Base-by-base conservation (phyloP, 768 basidiomycete species). In the Hemileccinum impolitum region DNA sequence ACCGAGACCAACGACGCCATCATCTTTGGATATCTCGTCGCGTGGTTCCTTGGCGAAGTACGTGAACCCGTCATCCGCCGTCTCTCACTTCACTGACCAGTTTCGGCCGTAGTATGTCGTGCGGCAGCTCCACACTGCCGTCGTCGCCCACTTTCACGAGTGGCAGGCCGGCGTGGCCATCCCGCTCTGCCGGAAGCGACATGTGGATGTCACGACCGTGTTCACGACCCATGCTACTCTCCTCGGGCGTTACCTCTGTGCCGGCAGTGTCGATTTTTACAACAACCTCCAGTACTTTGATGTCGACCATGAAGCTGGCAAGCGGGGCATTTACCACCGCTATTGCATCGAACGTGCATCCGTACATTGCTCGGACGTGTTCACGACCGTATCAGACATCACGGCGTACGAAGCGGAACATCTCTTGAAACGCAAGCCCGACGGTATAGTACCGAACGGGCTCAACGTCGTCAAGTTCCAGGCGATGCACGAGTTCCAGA, bases 241-340 rank as follows among this genome's bases (percentile, higher is more conserved):
- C 32, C 89, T 99, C 49, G 96, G 96, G 15, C 91, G 96, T 43
- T 99, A 99, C 69, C 87, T 99, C 57, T 99, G 96, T 60, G 96
- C 96, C 1, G 96, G 96, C 52, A 89, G 85, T 39, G 96, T 97
- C 63, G 96, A 99, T 60, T 99, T 99, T 62, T 99, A 99, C 80
- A 99, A 98, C 76, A 97, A 99, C 68, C 78, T 99, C 17, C 92
- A 95, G 68, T 97, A 98, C 76, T 99, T 99, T 67, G 96, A 99
- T 58, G 96, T 98, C 52, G 96, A 99, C 62, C 95, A 98, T 65
- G 96, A 99, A 71, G 96, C 96, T 0, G 96, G 96, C 36, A 98
- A 98, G 72, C 84, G 96, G 52, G 96, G 96, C 14, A 99, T 99
- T 66, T 99, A 99, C 70, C 96, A 99, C 67, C 70, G 86, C 40